phyloP scores from a whole-genome alignment of 306 rosid species.

The Pterocarpus santalinus region DNA sequence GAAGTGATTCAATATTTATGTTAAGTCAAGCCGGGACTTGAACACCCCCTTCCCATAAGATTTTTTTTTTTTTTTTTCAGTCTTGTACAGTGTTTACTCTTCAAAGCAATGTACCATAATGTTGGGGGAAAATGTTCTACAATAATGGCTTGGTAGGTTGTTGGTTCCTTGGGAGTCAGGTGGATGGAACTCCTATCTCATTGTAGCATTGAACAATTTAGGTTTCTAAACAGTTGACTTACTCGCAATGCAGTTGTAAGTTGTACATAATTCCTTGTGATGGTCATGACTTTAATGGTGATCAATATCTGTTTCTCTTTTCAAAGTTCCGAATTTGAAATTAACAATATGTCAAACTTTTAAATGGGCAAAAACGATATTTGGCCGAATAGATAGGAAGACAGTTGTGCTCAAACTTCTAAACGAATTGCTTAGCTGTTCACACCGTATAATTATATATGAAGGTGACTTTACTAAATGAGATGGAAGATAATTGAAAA shows the following conservation, averaged over 20 bases:
- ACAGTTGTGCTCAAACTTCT: conserved; percentile 8
- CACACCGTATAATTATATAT: not conserved
- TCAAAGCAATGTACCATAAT: conserved; percentile 33
- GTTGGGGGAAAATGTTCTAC: conserved; percentile 46
- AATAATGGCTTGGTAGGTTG: conserved; percentile 52
- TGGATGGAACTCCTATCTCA: conserved; percentile 36
- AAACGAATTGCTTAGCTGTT: not conserved
- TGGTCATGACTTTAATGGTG: not conserved
- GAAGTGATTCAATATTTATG: conserved; percentile 49
- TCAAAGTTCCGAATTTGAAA: conserved; percentile 1
- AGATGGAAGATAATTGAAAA: not conserved
- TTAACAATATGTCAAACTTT: no score
- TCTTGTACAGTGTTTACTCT: conserved; percentile 46
- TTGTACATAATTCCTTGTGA: conserved; percentile 49
- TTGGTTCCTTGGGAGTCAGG: conserved; percentile 38
- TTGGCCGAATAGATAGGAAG: not conserved
- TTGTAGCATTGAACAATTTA: conserved; percentile 43
- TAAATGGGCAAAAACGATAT: not conserved
- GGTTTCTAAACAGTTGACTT: conserved; percentile 40
- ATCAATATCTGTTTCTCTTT: not conserved
- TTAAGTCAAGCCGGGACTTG: conserved; percentile 25
- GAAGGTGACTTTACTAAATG: not conserved
- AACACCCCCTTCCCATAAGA: conserved; percentile 22
- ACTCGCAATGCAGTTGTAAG: conserved; percentile 28
- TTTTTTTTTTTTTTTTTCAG: not conserved